Percentiles rank a stretch among this genome's conserved stretches.
These are phyloP conservation scores for Cinnamomum chago DNA, from an alignment of 164 flowering plant genomes.

Conservation along the genomic window DNA sequence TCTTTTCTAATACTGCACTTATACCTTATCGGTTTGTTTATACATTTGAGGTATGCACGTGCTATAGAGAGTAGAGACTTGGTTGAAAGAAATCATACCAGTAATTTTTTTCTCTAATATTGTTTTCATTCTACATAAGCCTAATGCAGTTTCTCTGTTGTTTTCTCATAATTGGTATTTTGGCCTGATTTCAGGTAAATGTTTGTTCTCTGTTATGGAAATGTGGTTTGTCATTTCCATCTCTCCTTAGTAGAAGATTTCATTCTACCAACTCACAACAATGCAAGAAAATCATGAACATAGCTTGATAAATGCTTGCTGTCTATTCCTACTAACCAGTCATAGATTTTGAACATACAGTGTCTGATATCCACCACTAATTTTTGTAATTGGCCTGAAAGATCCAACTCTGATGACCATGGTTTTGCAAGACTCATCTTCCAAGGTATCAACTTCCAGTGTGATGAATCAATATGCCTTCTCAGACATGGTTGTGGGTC, in stretches of 20 bases:
- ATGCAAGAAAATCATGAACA: not conserved
- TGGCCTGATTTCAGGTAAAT: not conserved
- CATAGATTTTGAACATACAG: not conserved
- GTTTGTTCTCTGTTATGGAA: not conserved
- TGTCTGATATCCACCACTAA: not conserved
- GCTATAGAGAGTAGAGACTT: no score
- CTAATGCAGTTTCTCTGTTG: not conserved
- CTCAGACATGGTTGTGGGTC: conserved; percentile 34
- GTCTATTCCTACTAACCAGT: not conserved
- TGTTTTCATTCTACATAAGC: not conserved
- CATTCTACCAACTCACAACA: not conserved
- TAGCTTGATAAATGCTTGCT: not conserved
- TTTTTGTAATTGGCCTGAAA: not conserved
- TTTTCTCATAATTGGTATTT: not conserved
- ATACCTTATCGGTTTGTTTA: not conserved
- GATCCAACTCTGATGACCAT: not conserved
- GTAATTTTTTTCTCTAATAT: not conserved
- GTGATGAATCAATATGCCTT: conserved; percentile 2
- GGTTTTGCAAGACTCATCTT: not conserved
- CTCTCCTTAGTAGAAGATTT: not conserved
- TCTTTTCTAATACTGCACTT: no score
- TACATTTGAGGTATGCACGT: not conserved
- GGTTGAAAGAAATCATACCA: not conserved
- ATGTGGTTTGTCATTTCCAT: not conserved
- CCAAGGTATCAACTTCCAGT: not conserved